These are phyloP conservation scores for Ceratonia siliqua DNA, from an alignment of 306 rosid species.

Conservation along the genomic window DNA sequence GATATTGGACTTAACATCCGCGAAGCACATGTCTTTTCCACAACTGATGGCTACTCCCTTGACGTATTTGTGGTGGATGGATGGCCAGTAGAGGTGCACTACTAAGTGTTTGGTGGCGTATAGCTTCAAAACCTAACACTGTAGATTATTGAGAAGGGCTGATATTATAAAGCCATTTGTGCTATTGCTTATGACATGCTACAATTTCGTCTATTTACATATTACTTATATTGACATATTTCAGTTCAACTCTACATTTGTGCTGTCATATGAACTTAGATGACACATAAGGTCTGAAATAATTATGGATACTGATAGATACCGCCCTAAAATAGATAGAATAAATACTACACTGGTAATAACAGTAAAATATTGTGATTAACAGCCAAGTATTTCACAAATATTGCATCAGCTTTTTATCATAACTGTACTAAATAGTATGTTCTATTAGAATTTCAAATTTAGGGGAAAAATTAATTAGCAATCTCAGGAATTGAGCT, in stretches of 20 bases:
- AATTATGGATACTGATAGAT: constrained; percentile 8
- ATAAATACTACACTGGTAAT: no score
- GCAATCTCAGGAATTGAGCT: constrained; percentile 43
- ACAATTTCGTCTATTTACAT: constrained; percentile 1
- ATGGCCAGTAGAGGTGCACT: constrained; percentile 63
- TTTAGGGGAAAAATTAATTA: constrained; percentile 32
- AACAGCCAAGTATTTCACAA: no score
- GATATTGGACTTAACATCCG: constrained; percentile 62
- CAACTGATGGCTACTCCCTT: constrained; percentile 58
- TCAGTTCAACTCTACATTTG: constrained; percentile 21
- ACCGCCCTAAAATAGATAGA: no score
- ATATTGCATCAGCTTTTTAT: constrained; percentile 18
- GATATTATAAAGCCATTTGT: constrained; percentile 1
- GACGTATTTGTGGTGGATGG: constrained; percentile 70
- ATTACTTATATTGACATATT: neutral
- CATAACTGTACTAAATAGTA: constrained; percentile 6
- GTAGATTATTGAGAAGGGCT: neutral
- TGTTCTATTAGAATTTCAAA: constrained; percentile 9
- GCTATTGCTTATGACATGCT: constrained; percentile 19
- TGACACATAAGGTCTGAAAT: constrained; percentile 7
- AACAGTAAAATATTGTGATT: no score
- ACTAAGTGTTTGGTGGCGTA: constrained; percentile 1
- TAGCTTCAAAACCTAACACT: neutral
- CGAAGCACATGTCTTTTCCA: constrained; percentile 63
- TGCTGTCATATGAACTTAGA: constrained; percentile 18